A percentile compares a stretch with the other conserved stretches of the same genome.
These are phyloP conservation scores for Phylloporus sp. DNA, from an alignment of 768 basidiomycete genomes.

Conservation along the genomic window DNA sequence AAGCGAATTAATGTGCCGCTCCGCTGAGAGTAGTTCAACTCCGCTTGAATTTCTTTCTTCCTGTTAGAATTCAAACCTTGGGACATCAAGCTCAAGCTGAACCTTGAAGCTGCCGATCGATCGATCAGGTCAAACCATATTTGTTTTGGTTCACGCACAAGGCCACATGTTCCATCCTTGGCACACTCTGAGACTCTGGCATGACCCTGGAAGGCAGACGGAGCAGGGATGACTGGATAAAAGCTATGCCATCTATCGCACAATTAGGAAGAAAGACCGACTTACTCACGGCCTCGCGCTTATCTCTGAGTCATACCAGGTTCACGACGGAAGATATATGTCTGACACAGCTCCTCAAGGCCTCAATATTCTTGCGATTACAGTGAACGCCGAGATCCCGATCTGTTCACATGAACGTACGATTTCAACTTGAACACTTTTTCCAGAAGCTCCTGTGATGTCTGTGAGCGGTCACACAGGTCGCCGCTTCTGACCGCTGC, in stretches of 20 bases:
- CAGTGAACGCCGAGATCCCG: neutral
- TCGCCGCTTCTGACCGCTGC: too few relatives aligned
- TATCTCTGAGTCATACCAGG: neutral
- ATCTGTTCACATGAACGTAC: too few relatives aligned
- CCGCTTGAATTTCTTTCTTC: too few relatives aligned
- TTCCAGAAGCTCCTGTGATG: too few relatives aligned
- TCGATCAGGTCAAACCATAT: neutral
- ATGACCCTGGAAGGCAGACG: neutral
- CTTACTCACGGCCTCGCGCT: too few relatives aligned
- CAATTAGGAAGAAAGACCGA: neutral
- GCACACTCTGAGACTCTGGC: neutral
- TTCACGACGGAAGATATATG: neutral
- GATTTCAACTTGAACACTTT: too few relatives aligned
- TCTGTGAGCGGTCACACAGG: too few relatives aligned
- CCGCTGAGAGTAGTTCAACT: too few relatives aligned
- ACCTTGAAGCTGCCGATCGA: too few relatives aligned
- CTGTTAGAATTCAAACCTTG: too few relatives aligned
- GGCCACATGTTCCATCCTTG: neutral
- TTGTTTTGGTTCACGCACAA: neutral
- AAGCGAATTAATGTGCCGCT: too few relatives aligned
- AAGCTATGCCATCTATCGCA: neutral
- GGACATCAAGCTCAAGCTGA: too few relatives aligned
- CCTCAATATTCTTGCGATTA: neutral
- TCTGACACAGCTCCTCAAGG: neutral
- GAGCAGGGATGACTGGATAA: neutral